Evolutionary conservation across 2,329 filamentous ascomycete genomes (phyloP).

Genomic region (Arthrobotrys musiformis): DNA sequence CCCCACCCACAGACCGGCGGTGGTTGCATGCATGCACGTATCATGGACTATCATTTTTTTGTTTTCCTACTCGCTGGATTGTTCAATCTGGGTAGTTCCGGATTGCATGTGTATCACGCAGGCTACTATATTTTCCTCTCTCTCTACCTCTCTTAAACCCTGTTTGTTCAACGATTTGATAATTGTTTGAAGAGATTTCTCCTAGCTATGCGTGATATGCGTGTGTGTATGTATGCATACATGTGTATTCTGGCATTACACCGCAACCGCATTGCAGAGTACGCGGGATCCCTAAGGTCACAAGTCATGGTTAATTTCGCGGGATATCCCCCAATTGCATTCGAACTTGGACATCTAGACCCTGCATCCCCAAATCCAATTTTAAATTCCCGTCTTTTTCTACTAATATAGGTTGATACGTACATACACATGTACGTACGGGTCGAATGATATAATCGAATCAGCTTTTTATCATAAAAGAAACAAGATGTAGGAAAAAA

Average conservation of each 20-base stretch:
- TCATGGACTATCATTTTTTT: too few species aligned
- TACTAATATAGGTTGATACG: not conserved
- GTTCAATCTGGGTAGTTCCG: constrained; percentile 17
- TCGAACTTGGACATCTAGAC: not conserved
- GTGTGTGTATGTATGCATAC: constrained; percentile 9
- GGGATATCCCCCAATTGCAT: not conserved
- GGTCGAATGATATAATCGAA: not conserved
- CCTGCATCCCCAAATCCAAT: constrained; percentile 46
- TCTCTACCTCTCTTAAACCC: not conserved
- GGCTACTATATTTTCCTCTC: too few species aligned
- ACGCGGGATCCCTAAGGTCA: too few species aligned
- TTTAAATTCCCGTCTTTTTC: constrained; percentile 20
- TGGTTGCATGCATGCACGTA: too few species aligned
- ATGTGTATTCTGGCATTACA: too few species aligned
- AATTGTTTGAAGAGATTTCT: constrained; percentile 8
- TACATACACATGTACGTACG: not conserved
- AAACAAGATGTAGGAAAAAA: too few species aligned
- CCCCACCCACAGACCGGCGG: constrained; percentile 20
- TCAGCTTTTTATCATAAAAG: not conserved
- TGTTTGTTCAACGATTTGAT: constrained; percentile 11
- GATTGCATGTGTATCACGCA: constrained; percentile 7
- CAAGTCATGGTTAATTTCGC: constrained; percentile 23
- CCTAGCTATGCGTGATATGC: not conserved
- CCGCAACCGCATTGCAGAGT: too few species aligned
- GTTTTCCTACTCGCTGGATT: not conserved